Evolutionary conservation across 2,329 filamentous ascomycete genomes (phyloP), one percentile per base, ranked within the genome.

Genomic region (Talaromyces piceae): DNA sequence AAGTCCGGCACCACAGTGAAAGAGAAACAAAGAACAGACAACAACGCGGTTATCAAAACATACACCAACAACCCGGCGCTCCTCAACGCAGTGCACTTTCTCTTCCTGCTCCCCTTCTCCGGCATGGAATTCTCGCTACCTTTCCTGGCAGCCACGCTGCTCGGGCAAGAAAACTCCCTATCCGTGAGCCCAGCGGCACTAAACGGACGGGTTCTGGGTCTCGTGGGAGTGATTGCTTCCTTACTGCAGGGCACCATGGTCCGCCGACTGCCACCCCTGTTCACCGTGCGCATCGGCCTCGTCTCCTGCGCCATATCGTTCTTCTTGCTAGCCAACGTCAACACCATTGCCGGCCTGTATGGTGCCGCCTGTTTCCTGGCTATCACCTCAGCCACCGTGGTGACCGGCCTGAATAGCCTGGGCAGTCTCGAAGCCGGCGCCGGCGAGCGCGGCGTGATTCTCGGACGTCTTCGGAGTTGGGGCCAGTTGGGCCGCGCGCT

Each of bases 91-190:
- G 84, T 88, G 0, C 93, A 98, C 69, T 86, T 97, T 63, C 73
- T 85, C 44, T 98, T 98, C 69, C 83, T 98, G 54, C 82, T 98
- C 11, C 95, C 95, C 71, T 98, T 98, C 72, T 95, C 89, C 2
- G 93, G 93, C 54, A 91, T 98, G 86, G 93, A 98, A 67, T 97
- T 95, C 69, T 95, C 90, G 1, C 79, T 98, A 3, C 91, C 93
- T 0, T 98, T 98, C 68, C 91, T 98, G 82, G 97, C 91, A 0
- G 95, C 93, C 62, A 91, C 95, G 49, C 80, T 98, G 41, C 97
- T 97, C 68, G 80, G 80, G 7, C 94, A 93, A 65, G 81, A 78
- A n/a, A n/a, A n/a, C n/a, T n/a, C n/a, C 9, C 50, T 49, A 3
- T 58, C 16, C n/a, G 56, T 62, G 31, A 73, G 65, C 48, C 72